These are phyloP conservation scores for Persicaria maculosa DNA, from an alignment of 148 eudicot genomes.

Conservation along the genomic window DNA sequence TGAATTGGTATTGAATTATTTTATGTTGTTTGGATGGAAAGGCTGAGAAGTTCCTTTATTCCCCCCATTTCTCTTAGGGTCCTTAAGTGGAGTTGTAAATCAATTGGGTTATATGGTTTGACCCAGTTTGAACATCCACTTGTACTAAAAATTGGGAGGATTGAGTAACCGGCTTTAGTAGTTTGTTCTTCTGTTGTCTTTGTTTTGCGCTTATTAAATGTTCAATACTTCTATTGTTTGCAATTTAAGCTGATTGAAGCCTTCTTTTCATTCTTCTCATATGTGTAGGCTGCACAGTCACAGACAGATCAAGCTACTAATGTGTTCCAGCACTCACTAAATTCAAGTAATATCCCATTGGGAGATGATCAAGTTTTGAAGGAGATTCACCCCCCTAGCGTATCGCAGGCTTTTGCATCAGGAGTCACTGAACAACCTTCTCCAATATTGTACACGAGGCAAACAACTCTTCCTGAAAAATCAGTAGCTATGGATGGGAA, in stretches of 20 bases:
- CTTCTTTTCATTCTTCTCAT: constrained; percentile 13
- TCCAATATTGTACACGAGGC: constrained; percentile 53
- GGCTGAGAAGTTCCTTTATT: too few relatives aligned
- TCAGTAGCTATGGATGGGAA: constrained; percentile 33
- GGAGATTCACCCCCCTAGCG: constrained; percentile 26
- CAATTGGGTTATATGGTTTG: too few relatives aligned
- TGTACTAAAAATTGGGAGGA: too few relatives aligned
- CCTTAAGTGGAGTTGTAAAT: too few relatives aligned
- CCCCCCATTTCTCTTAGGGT: too few relatives aligned
- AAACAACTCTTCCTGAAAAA: constrained; percentile 34
- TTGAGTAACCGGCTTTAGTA: neutral
- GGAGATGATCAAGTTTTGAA: constrained; percentile 32
- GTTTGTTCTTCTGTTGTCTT: neutral
- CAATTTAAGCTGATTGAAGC: neutral
- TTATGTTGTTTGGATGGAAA: too few relatives aligned
- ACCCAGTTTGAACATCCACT: too few relatives aligned
- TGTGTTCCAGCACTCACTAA: constrained; percentile 36
- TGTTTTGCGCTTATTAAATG: neutral
- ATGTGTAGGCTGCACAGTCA: constrained; percentile 39
- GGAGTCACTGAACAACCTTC: constrained; percentile 35
- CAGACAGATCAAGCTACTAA: constrained; percentile 55
- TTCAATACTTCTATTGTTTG: neutral
- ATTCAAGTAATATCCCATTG: constrained; percentile 20
- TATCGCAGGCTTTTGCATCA: constrained; percentile 26
- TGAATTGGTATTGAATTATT: too few relatives aligned